phyloP scores from a whole-genome alignment of 1,139 yeast genomes.

The Magnusiomyces suaveolens region DNA sequence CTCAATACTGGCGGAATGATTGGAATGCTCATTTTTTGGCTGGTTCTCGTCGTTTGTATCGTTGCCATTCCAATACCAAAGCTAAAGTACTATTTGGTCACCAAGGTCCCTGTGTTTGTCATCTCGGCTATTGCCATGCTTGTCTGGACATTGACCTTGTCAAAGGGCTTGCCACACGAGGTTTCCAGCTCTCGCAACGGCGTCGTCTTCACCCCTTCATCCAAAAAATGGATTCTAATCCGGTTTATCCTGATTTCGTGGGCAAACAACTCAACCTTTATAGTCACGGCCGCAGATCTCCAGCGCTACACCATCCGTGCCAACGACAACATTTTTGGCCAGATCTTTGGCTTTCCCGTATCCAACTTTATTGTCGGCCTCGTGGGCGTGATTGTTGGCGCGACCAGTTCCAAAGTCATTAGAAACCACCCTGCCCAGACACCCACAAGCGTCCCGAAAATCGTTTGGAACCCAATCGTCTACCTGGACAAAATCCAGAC shows the following conservation, averaged over 20 bases:
- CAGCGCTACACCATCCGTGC: slow-evolving; percentile 58
- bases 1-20: slow-evolving; percentile 55
- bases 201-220: slow-evolving; percentile 36
- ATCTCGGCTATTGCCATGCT: slow-evolving; percentile 62
- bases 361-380: slow-evolving; percentile 63
- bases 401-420: slow-evolving; percentile 54
- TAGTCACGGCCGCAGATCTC: slow-evolving; percentile 72
- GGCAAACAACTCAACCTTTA: slow-evolving; percentile 69
- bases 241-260: slow-evolving; percentile 58
- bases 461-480: slow-evolving; percentile 43
- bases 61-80: slow-evolving; percentile 59
- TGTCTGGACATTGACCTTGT: slow-evolving; percentile 61
- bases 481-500: slow-evolving; percentile 13
- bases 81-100: slow-evolving; percentile 61
- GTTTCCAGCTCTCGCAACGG: neutral
- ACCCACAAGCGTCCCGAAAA: slow-evolving; percentile 23
- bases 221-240: slow-evolving; percentile 63
- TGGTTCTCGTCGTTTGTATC: slow-evolving; percentile 57
- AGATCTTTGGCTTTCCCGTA: slow-evolving; percentile 54
- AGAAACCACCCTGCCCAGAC: slow-evolving; percentile 26
- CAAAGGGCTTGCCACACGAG: slow-evolving; percentile 40
- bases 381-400: slow-evolving; percentile 66
- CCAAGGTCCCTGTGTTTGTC: slow-evolving; percentile 62
- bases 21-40: slow-evolving; percentile 62
- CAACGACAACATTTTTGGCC: slow-evolving; percentile 40